Evolutionary conservation across 108 stramenopile species (phyloP).

Genomic region (Nitzschia sp.): DNA sequence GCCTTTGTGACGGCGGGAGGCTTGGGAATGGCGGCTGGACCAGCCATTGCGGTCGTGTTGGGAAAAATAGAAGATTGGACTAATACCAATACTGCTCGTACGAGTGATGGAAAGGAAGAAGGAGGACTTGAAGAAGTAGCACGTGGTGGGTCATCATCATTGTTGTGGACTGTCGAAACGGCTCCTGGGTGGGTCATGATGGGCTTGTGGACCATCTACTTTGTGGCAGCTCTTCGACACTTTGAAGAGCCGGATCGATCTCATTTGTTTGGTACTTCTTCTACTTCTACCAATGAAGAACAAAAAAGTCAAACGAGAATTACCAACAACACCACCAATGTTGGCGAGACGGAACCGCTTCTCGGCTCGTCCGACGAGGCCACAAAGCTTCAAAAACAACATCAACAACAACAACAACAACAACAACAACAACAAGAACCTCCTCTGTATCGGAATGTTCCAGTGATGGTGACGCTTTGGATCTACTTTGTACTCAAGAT

Average conservation of each 20-base stretch:
- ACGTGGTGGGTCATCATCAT: background rate
- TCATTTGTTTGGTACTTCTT: background rate
- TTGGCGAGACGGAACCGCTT: background rate
- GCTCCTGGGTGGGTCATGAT: constrained; percentile 84
- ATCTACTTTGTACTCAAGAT: constrained; percentile 74
- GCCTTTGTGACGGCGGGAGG: constrained; percentile 86
- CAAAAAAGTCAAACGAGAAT: constrained; percentile 6
- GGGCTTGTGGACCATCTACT: constrained; percentile 63
- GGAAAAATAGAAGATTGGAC: constrained; percentile 37
- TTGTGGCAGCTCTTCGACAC: constrained; percentile 43
- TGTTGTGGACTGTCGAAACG: constrained; percentile 51
- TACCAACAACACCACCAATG: background rate
- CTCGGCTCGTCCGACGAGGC: too few species aligned
- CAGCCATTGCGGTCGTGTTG: constrained; percentile 71
- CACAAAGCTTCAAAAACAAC: background rate
- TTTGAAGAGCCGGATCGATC: constrained; percentile 78
- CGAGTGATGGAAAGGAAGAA: too few species aligned
- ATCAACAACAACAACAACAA: background rate
- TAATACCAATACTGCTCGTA: background rate
- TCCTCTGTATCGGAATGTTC: constrained; percentile 41
- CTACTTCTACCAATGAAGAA: constrained; percentile 7
- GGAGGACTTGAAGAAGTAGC: background rate
- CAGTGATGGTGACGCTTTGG: constrained; percentile 55
- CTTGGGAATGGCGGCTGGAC: constrained; percentile 89
- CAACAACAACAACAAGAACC: background rate